Evolutionary conservation across 805 yeast genomes (phyloP), one percentile per base, ranked within the genome.

Genomic region (Candida pseudofarinosa): DNA sequence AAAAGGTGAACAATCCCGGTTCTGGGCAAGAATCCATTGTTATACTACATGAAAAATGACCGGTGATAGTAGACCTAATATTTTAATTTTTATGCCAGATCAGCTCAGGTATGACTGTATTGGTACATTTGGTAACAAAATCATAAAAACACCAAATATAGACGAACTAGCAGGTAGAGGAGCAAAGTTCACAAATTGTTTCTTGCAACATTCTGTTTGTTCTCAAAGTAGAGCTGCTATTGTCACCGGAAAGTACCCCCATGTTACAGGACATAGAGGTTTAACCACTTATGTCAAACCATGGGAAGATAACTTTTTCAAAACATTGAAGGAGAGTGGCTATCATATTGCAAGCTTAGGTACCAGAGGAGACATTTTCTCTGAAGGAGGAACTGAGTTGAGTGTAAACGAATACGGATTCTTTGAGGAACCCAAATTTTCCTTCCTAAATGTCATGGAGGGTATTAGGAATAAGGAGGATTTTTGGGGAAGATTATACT

Each of bases 51-150:
- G 10, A 6, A 10, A 23, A 7, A 23, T 23, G 28, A 7, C 28
- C 28, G 6, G 10, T 6, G 28, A 23, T 23, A 23, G 15, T 6
- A 35, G 19, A 35, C 51, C 52, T 5, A 49, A 49, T 33, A 38
- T 44, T 26, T 19, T 49, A 6, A 33, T 49, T 12, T 49, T 49
- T 40, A 49, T 49, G 52, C 52, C 52, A 7, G 51, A 49, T 36
- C 52, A 49, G 31, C 40, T 49, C 16, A 28, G 52, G 16, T 49
- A 49, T 33, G 51, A 47, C 35, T 41, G 43, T 37, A 14, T 48
- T 18, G 48, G 51, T n/a, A 32, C 51, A 7, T 41, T 44, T 42
- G 52, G 50, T 19, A 44, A 43, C 35, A 28, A 39, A 2, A 15
- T 37, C 4, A 40, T 48, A 16, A 40, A 41, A 34, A 48, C 51